Evolutionary conservation across 2,329 filamentous ascomycete species (phyloP), one percentile per base, ranked within the genome.

Genomic region (Metarhizium guizhouense): DNA sequence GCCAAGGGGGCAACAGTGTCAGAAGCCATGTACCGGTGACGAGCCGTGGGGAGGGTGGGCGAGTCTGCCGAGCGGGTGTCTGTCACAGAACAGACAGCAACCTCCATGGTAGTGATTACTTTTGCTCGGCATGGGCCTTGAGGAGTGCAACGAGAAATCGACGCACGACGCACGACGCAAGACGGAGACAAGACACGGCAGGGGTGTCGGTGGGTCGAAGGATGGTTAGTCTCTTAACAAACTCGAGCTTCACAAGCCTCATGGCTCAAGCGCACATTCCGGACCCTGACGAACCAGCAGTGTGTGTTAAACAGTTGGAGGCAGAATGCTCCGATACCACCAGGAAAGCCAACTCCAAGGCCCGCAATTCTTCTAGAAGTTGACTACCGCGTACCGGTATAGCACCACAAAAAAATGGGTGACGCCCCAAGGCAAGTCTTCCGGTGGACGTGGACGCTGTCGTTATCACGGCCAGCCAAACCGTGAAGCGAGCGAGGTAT

Each of bases 351-450:
- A 61, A 58, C 59, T 56, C 61, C 59, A 55, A 59, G 63, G 59
- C 62, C 62, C 61, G 62, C 61, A 62, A 52, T 51, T 63, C 66
- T 69, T 69, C 67, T 67, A 69, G 67, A 69, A 69, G 43, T 10
- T 36, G 59, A 54, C 59, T 59, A 57, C 51, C 58, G n/a, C 42
- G 40, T 13, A 63, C 65, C 58, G 56, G 61, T 59, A 60, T 60
- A 58, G 50, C 57, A 6, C 43, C 32, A 11, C 25, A 25, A 25
- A 25, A 25, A 25, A 25, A 25, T 25, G 25, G 25, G 25, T 4
- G 25, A 25, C 25, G 25, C 25, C 25, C 3, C 25, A 25, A 25
- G 25, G 25, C 25, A 25, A 25, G 25, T 25, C 25, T 25, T 25
- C 25, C 25, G 25, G 25, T 25, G 25, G 25, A 25, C 25, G 32